Conservation (phyloP, 2,329 filamentous ascomycete genomes). For the Arthrinium phaeospermum region DNA sequence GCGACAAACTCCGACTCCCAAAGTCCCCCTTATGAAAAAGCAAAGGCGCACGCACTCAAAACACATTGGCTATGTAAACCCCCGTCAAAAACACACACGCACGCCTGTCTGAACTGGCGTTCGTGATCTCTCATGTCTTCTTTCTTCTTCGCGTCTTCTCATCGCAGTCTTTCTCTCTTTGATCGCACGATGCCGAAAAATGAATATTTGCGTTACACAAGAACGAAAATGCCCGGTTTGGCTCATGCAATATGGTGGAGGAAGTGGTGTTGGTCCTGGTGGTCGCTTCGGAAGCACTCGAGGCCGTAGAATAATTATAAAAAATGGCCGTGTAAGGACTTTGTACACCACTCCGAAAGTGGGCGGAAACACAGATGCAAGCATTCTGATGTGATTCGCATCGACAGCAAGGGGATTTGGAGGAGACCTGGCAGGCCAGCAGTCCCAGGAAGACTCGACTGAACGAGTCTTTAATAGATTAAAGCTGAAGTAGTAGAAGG, state of each 20-base stretch:
- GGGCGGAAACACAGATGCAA: not conserved
- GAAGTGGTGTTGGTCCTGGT: not conserved
- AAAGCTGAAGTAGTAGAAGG: not conserved
- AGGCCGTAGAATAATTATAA: not conserved
- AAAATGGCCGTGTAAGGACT: not conserved
- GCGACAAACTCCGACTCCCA: conserved; percentile 6
- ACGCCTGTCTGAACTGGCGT: not conserved
- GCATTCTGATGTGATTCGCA: not conserved
- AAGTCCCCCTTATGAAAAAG: not conserved
- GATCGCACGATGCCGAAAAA: not conserved
- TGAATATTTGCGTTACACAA: not conserved
- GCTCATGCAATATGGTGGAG: not conserved
- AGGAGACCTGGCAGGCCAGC: not conserved
- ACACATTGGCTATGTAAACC: not conserved
- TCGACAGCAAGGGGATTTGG: not conserved
- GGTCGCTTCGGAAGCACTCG: not conserved
- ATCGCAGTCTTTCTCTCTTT: conserved; percentile 8
- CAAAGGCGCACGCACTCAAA: not conserved
- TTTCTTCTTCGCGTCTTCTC: not conserved
- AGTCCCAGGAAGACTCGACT: not conserved
- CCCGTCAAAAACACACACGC: not conserved
- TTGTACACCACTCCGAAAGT: not conserved
- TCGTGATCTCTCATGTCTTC: not conserved
- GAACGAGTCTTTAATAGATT: not conserved
- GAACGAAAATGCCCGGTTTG: not conserved